Evolutionary conservation across 768 basidiomycete genomes (phyloP), one percentile per base, ranked within the genome.

Genomic region (Tylopilus intermedius): DNA sequence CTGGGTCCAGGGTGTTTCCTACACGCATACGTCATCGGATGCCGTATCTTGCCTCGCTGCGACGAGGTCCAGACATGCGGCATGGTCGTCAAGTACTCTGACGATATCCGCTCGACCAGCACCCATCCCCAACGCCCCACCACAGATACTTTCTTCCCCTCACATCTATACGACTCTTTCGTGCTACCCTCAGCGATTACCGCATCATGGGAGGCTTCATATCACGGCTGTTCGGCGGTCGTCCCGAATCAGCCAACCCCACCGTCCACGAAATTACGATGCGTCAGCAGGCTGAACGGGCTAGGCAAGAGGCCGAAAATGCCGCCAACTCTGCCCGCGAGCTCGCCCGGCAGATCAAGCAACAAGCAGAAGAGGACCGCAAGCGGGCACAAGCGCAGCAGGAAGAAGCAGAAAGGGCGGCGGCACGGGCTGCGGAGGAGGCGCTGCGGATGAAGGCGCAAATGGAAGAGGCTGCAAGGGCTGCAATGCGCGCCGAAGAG

Each of bases 291-390:
- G 65, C 62, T 2, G 62, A 65, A 9, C 15, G 4, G 8, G 45
- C 45, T 8, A 35, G n/a, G 32, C 5, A 27, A 7, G n/a, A 13
- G 8, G 39, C 47, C 4, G 27, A 49, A 22, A 14, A 40, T 4
- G 4, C 38, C 2, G 63, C 56, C 8, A 26, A 42, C 6, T 32
- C n/a, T 0, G 55, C 66, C 11, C 18, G 30, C 18, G 44, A 49
- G 1, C 48, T 48, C 27, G 48, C 45, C 0, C n/a, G 46, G 2
- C 15, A 48, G 35, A 51, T 52, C 40, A 29, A 38, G 9, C 15
- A 6, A n/a, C 33, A 62, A 2, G 55, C 54, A 1, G 62, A 53
- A 0, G 11, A 48, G 8, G 67, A 62, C 0, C 52, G 62, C 9
- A 5, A 54, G 45, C 21, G 26, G 5, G 60, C 56, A 0, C 40